Conservation (phyloP, 179 eudicot genomes). For the Beta lomatogona region DNA sequence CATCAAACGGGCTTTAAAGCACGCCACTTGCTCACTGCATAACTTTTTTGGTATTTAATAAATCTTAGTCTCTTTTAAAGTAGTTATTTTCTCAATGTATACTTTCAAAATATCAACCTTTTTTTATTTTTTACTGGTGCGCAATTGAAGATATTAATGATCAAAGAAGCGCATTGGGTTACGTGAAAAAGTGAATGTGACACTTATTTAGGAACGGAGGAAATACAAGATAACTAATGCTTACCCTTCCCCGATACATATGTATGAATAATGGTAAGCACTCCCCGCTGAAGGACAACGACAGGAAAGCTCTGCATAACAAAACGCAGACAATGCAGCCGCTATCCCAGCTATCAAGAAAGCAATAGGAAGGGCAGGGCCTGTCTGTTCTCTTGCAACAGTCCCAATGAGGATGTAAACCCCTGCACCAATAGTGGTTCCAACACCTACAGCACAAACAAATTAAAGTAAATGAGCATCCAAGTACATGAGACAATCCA, state of each 20-base stretch:
- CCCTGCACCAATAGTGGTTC: conserved; percentile 80
- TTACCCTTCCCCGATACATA: conserved; percentile 87
- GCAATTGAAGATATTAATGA: too few species aligned
- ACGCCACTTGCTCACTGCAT: too few species aligned
- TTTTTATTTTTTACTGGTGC: too few species aligned
- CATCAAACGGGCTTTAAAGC: too few species aligned
- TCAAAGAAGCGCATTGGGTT: too few species aligned
- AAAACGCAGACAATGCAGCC: conserved; percentile 73
- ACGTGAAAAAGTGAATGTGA: too few species aligned
- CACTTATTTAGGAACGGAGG: too few species aligned
- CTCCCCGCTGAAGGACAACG: conserved; percentile 90
- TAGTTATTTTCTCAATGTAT: too few species aligned
- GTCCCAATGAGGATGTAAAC: conserved; percentile 77
- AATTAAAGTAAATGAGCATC: conserved; percentile 6
- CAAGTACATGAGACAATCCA: neutral
- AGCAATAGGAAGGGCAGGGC: conserved; percentile 62
- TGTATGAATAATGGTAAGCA: conserved; percentile 79
- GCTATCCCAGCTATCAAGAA: conserved; percentile 72
- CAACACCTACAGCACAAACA: conserved; percentile 49
- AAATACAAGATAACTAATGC: neutral
- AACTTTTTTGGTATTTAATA: too few species aligned
- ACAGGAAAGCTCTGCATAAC: conserved; percentile 76
- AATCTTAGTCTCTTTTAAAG: too few species aligned
- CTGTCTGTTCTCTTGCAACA: conserved; percentile 72
- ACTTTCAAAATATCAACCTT: too few species aligned